These are phyloP conservation scores for Ilex aquifolium DNA, from an alignment of 257 asterid genomes.

Conservation along the genomic window DNA sequence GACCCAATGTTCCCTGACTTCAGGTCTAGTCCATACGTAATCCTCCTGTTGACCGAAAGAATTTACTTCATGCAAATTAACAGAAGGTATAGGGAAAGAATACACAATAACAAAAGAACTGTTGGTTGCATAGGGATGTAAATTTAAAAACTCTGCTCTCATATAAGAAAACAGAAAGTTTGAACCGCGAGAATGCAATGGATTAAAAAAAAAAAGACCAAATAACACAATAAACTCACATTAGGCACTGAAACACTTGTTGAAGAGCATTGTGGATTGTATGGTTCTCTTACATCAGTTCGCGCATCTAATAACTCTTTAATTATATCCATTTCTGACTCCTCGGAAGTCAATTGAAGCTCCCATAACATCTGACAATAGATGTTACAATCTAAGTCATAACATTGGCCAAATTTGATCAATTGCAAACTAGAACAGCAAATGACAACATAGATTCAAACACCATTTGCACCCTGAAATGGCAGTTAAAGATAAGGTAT, in stretches of 20 bases:
- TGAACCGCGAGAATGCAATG: not conserved
- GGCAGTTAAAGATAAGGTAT: no score
- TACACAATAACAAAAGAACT: no score
- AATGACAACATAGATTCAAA: not conserved
- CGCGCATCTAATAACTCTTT: constrained; percentile 13
- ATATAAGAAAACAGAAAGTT: no score
- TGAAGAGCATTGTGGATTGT: constrained; percentile 1
- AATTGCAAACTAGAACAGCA: no score
- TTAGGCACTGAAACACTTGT: not conserved
- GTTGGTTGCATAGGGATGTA: no score
- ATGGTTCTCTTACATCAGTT: not conserved
- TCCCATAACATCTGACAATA: constrained; percentile 5
- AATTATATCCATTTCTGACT: constrained; percentile 11
- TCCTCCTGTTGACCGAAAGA: no score
- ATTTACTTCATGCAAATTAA: no score
- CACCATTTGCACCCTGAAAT: no score
- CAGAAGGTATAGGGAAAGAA: no score
- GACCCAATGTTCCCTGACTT: no score
- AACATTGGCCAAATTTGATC: not conserved
- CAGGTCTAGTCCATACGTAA: no score
- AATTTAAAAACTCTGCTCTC: no score
- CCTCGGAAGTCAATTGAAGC: constrained; percentile 19
- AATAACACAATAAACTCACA: constrained; percentile 2
- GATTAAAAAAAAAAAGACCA: not conserved
- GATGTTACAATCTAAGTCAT: not conserved